Percentiles rank a stretch among this genome's conserved stretches.
Conservation (phyloP, 352 stramenopile genomes). For the Phytophthora meadii region DNA sequence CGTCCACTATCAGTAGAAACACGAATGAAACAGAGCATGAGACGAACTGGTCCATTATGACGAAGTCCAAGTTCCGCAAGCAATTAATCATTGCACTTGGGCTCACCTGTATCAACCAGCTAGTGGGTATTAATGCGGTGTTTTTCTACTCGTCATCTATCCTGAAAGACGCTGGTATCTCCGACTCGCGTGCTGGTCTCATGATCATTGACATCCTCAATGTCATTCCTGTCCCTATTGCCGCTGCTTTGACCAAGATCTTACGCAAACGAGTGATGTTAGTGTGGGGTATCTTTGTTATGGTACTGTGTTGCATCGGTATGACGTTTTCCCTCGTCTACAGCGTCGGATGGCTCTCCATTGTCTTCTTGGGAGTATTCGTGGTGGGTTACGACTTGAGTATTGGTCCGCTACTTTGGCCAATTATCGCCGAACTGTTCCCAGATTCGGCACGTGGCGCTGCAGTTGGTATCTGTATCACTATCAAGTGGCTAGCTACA, state of each 20-base stretch:
- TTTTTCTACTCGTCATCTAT: conserved; percentile 73
- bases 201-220: conserved; percentile 66
- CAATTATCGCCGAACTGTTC: conserved; percentile 58
- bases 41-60: conserved; percentile 27
- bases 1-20: too few species aligned
- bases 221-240: conserved; percentile 45
- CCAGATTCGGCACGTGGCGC: conserved; percentile 54
- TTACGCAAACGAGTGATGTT: conserved; percentile 54
- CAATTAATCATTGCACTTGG: conserved; percentile 50
- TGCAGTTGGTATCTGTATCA: conserved; percentile 46
- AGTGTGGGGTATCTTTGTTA: conserved; percentile 42
- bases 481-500: conserved; percentile 57
- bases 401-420: conserved; percentile 65
- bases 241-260: conserved; percentile 31
- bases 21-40: not conserved
- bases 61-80: conserved; percentile 37
- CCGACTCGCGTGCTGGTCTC: conserved; percentile 51
- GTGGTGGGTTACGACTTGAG: conserved; percentile 57
- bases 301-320: conserved; percentile 49
- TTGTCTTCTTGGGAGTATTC: conserved; percentile 53
- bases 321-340: conserved; percentile 53
- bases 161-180: conserved; percentile 56
- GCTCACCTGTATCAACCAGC: conserved; percentile 55
- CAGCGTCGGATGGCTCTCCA: conserved; percentile 41
- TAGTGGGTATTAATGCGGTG: conserved; percentile 72